Evolutionary conservation across 108 stramenopile species (phyloP), one percentile per base, ranked within the genome.

Genomic region (Skeletonema costatum): DNA sequence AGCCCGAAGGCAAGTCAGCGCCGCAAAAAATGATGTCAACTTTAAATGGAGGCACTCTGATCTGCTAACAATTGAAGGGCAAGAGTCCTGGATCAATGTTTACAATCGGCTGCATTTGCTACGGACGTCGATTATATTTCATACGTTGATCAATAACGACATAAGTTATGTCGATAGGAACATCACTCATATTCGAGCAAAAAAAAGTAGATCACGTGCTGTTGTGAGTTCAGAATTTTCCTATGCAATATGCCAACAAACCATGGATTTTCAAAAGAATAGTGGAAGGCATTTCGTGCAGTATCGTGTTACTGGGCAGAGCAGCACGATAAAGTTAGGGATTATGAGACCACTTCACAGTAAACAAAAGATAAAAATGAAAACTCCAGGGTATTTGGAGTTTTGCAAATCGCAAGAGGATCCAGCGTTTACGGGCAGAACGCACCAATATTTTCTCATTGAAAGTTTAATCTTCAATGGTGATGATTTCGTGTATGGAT

Each of bases 61-160:
- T 25, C 6, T 68, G 19, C 42, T 68, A 19, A 44, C 44, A 19
- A 46, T 68, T 48, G 19, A 48, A 2, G 48, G 66, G 32, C 32
- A 68, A 19, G 66, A 68, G 25, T 68, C 66, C 32, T 68, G 66
- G 66, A 68, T 68, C n/a, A 48, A 42, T 29, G 66, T 68, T 30
- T 32, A 68, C 25, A 44, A 48, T 32, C 66, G 66, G 1, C 42
- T 68, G 7, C 42, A 48, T 48, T 25, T 48, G 13, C 66, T 68
- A 1, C 42, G 31, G 46, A 31, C 66, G 5, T 68, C 66, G 19
- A 11, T 48, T 29, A 39, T 31, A 32, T 68, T 68, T 32, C 5
- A 31, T 68, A 44, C 44, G 2, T 25, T 68, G 8, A 46, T 68
- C 12, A 48, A 25, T 11, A 68, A 31, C 4, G 30, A 12, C 30